A percentile compares a stretch with the other conserved stretches of the same genome.
Conservation (phyloP, 208 protist genomes). For the Trypanosoma conorhini region DNA sequence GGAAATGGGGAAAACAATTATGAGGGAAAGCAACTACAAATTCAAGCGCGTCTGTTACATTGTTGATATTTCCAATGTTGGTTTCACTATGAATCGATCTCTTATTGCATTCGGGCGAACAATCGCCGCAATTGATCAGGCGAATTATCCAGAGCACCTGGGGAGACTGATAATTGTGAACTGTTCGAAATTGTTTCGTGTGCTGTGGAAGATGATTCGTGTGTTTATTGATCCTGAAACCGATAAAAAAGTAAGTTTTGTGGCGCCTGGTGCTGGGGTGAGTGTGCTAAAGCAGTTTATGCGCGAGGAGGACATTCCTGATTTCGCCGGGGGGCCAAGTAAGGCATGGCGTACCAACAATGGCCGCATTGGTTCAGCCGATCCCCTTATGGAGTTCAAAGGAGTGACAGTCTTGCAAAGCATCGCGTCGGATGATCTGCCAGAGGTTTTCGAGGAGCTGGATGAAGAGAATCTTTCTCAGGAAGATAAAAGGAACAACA, state of each 20-base stretch:
- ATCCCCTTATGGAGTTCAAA: constrained; percentile 55
- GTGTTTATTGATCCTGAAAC: constrained; percentile 84
- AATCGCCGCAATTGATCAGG: constrained; percentile 70
- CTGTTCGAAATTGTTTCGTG: constrained; percentile 69
- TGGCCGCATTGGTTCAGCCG: constrained; percentile 53
- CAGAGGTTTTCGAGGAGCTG: not conserved
- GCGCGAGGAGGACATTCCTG: constrained; percentile 67
- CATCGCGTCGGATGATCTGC: not conserved
- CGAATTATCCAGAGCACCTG: constrained; percentile 88
- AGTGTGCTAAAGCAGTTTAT: constrained; percentile 60
- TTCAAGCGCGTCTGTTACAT: constrained; percentile 78
- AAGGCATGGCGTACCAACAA: constrained; percentile 64
- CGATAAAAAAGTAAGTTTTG: constrained; percentile 78
- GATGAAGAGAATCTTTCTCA: not conserved
- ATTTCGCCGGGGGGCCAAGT: constrained; percentile 74
- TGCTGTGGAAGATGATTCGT: constrained; percentile 78
- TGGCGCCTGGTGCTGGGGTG: constrained; percentile 43
- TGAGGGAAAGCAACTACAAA: constrained; percentile 53
- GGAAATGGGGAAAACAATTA: constrained; percentile 65
- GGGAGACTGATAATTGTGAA: constrained; percentile 81
- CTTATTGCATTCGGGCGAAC: constrained; percentile 86
- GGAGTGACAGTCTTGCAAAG: not conserved
- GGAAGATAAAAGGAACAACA: constrained; percentile 6
- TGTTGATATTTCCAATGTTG: constrained; percentile 66
- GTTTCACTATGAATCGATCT: constrained; percentile 50